These are phyloP conservation scores for Podaxis sp. DNA, from an alignment of 768 basidiomycete species.

Conservation along the genomic window DNA sequence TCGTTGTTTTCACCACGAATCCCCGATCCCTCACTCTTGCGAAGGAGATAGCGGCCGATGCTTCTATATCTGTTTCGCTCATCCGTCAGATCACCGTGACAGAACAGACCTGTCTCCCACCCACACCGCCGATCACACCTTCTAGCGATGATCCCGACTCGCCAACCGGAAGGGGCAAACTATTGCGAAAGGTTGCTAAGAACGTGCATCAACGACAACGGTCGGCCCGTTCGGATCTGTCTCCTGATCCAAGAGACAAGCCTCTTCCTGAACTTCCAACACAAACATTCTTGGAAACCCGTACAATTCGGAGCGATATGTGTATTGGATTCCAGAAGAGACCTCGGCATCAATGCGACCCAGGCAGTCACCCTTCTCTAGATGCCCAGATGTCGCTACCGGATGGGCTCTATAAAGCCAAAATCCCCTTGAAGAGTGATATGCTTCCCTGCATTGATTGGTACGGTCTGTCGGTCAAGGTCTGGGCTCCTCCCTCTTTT, in stretches of 20 bases:
- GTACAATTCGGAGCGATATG: constrained; percentile 49
- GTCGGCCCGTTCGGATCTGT: constrained; percentile 23
- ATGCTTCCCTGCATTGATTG: constrained; percentile 70
- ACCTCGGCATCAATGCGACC: constrained; percentile 45
- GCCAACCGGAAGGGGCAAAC: constrained; percentile 25
- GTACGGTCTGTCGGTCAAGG: constrained; percentile 68
- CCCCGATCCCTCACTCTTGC: constrained; percentile 54
- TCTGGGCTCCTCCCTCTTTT: constrained; percentile 29
- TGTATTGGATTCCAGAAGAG: constrained; percentile 73
- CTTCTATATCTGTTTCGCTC: constrained; percentile 68
- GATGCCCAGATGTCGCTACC: constrained; percentile 52
- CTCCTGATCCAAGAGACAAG: constrained; percentile 32
- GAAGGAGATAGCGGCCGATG: constrained; percentile 68
- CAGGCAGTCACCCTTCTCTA: constrained; percentile 43
- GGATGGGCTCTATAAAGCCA: constrained; percentile 67
- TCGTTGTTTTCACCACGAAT: constrained; percentile 69
- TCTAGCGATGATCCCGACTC: constrained; percentile 47
- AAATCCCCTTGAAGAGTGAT: constrained; percentile 51
- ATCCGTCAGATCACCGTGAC: constrained; percentile 59
- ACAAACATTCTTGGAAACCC: constrained; percentile 41
- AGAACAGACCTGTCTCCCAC: constrained; percentile 38
- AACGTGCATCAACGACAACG: constrained; percentile 23
- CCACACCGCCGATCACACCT: constrained; percentile 51
- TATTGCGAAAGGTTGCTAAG: constrained; percentile 36
- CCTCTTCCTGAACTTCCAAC: constrained; percentile 43